Percentiles rank a stretch among this genome's conserved stretches.
These are phyloP conservation scores for Chrysopogon serrulatus DNA, from an alignment of 176 grass and related monocot species.

Conservation along the genomic window DNA sequence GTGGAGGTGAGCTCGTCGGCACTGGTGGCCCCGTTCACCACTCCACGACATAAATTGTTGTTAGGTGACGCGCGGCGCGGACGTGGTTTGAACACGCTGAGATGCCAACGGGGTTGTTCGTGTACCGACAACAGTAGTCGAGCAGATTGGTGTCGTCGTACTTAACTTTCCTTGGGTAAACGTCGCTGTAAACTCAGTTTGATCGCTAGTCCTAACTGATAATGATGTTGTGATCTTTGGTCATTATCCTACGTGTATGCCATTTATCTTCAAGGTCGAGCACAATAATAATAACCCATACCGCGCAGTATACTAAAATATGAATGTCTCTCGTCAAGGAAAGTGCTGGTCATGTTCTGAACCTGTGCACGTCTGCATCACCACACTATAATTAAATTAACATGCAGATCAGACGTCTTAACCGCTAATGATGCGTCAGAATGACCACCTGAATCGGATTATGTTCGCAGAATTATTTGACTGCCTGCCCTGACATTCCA, in stretches of 20 bases:
- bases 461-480: slow-evolving; percentile 3
- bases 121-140: background rate
- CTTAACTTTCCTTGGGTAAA: background rate
- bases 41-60: background rate
- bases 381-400: background rate
- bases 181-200: background rate
- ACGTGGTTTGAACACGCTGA: background rate
- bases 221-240: background rate
- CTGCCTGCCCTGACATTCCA: background rate
- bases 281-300: background rate
- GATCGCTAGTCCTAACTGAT: background rate
- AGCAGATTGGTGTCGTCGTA: background rate
- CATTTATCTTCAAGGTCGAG: background rate
- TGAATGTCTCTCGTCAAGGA: background rate
- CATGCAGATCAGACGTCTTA: background rate
- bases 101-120: background rate
- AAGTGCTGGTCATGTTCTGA: background rate
- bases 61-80: background rate
- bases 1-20: background rate
- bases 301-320: no score
- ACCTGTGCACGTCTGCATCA: background rate
- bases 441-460: slow-evolving; percentile 14
- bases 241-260: background rate
- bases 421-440: background rate
- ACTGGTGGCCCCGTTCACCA: background rate